Percentiles rank a stretch among this genome's conserved stretches.
Conservation (phyloP, 2,329 filamentous ascomycete species). For the Fusarium nisikadoi region DNA sequence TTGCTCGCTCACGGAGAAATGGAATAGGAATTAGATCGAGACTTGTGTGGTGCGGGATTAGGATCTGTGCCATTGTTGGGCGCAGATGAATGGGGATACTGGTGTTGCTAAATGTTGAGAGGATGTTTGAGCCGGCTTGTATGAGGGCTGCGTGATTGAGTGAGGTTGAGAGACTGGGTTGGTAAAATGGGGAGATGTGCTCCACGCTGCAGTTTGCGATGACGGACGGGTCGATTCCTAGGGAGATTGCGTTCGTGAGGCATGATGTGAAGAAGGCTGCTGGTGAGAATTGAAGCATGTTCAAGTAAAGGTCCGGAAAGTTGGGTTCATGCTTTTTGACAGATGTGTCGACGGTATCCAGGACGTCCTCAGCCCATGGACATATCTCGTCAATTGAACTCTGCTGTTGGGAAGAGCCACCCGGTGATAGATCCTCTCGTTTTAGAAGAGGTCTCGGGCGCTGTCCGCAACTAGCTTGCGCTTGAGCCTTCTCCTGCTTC, state of each 20-base stretch:
- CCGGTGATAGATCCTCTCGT: fast-evolving
- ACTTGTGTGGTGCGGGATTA: constrained; percentile 43
- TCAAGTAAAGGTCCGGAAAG: constrained; percentile 23
- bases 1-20: constrained; percentile 40
- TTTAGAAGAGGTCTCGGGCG: neutral
- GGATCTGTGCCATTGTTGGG: constrained; percentile 42
- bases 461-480: neutral
- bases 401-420: fast-evolving
- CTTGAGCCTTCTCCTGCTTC: neutral
- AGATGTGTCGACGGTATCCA: neutral
- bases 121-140: neutral
- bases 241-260: constrained; percentile 34
- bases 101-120: neutral
- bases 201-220: constrained; percentile 26
- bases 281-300: constrained; percentile 30
- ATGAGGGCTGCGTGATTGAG: constrained; percentile 15
- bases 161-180: constrained; percentile 11
- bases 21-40: constrained; percentile 44
- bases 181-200: constrained; percentile 41
- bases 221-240: constrained; percentile 23
- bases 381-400: fast-evolving
- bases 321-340: neutral
- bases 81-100: constrained; percentile 34
- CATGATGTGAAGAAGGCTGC: constrained; percentile 35
- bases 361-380: fast-evolving